Evolutionary conservation across 108 stramenopile species (phyloP), one percentile per base, ranked within the genome.

Genomic region (Chaetoceros tenuissimus): DNA sequence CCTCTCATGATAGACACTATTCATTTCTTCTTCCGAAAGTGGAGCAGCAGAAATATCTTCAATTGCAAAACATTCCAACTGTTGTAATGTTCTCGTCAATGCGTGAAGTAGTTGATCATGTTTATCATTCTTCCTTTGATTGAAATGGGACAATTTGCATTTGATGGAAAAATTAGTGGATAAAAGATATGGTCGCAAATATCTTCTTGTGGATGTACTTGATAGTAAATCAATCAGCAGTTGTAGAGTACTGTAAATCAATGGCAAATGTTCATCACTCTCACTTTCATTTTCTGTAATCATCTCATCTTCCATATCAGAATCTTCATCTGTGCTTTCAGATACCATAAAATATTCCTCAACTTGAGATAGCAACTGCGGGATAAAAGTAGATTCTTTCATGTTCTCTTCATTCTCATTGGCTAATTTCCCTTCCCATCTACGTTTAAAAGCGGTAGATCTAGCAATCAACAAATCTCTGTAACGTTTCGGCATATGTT

Each of bases 1-100:
- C 47, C 81, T 63, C 25, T 17, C 43, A 67, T 87, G 71, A 55
- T 79, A 71, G 55, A 58, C 59, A 3, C 62, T 55, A 0, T 67
- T 34, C 28, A 64, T 47, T 2, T 74, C 69, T 1, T 58, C 64
- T 28, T 70, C 67, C 21, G 78, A 66, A 2, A 63, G 18, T 43
- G 68, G 22, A 16, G 2, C 7, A 34, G 24, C 2, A 2, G 53
- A 31, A 3, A 13, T 3, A n/a, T 62, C 60, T 23, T 62, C 60
- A 20, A 27, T 28, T 8, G 49, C 49, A 51, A 26, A 51, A 51
- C 25, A 25, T 26, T 51, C 49, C 49, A 51, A 40, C 3, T 18
- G 53, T 3, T 29, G 19, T 8, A 54, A 8, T 3, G 29, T 18
- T 29, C 22, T 26, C 49, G 49, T 16, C 19, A 16, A 24, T 13